Evolutionary conservation across 129 eudicot genomes (phyloP), one percentile per base, ranked within the genome.

Genomic region (Escallonia rubra): DNA sequence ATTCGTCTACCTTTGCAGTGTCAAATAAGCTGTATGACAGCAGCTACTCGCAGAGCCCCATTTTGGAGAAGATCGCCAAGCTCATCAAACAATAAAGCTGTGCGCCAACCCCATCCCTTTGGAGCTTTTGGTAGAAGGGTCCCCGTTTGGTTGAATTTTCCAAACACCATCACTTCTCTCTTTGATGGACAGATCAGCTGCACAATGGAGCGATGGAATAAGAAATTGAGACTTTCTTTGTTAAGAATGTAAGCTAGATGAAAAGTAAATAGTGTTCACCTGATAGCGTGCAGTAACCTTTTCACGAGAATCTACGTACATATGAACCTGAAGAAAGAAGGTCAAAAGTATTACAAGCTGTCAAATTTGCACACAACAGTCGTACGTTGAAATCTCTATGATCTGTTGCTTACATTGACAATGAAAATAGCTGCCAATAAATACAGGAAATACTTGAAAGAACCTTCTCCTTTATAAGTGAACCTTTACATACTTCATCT

Each of bases 91-190:
- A 93, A 80, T 67, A 93, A 72, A 49, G 99, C 96, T 0, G 95
- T 84, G 12, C 96, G 92, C 99, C 99, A 93, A 23, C 99, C 99
- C 99, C 99, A 93, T 57, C 99, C 99, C 64, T 93, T 93, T 46
- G 99, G 99, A 65, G 96, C 99, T 86, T 93, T 93, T 42, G 99
- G 99, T 67, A 89, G 74, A 70, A 93, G 99, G 44, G 96, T 92
- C 63, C 98, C 96, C 0, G 87, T 82, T 76, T 93, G 99, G 70
- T 93, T 93, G 58, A 86, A 82, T 83, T 92, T 89, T 72, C 99
- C 96, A 66, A 93, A 93, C 40, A 93, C 95, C 99, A 93, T 82
- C 23, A 93, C 95, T 81, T 93, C 99, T 77, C 99, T 83, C 76
- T 93, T 93, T 60, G 99, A 93, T 44, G 99, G 95, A 73, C 96